Base-by-base conservation (phyloP, 768 basidiomycete species). In the Hericium coralloides region DNA sequence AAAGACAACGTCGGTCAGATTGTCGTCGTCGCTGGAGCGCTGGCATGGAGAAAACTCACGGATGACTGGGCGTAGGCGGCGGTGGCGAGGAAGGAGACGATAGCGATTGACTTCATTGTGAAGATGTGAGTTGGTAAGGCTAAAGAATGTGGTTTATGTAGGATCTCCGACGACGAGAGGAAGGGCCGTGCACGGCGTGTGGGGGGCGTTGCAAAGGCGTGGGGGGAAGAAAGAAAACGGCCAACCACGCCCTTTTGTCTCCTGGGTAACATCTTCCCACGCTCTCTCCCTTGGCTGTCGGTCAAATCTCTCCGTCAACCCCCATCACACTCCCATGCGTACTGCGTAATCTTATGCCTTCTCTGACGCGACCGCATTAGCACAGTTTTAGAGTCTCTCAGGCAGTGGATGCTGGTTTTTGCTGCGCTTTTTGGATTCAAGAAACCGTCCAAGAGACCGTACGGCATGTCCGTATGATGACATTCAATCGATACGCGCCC, bases 31-130 rank as follows among this genome's bases (percentile, higher is more conserved):
- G 22, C 9, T 26, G 49, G 26, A 22, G 23, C 22, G 14, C 22
- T 3, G n/a, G 23, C 4, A 54, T 31, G 39, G 9, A 23, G 22
- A 53, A 50, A 55, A 60, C 68, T 17, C 64, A 79, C 79, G 58
- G 70, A 66, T 18, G 52, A 54, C 73, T 79, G 77, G 4, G 79
- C 81, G 58, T 77, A 61, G 14, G 68, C 80, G 12, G 67, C 72
- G 20, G 79, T 65, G 6, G 76, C 64, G 53, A 80, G 66, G 6
- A 76, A 59, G 37, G 82, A 75, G 22, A 80, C 52, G 53, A 82
- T 58, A 55, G 76, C 72, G 62, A 83, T 65, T 10, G 75, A 74
- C 60, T 72, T 78, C 64, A 82, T 63, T 76, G 77, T 71, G 68
- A 22, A 23, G 43, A 47, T 31, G 64, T 60, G 60, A 60, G 59